A percentile compares a stretch with the other conserved stretches of the same genome.
Conservation (phyloP, 1,284 basidiomycete genomes). For the Austroboletus novae-zelandiae region DNA sequence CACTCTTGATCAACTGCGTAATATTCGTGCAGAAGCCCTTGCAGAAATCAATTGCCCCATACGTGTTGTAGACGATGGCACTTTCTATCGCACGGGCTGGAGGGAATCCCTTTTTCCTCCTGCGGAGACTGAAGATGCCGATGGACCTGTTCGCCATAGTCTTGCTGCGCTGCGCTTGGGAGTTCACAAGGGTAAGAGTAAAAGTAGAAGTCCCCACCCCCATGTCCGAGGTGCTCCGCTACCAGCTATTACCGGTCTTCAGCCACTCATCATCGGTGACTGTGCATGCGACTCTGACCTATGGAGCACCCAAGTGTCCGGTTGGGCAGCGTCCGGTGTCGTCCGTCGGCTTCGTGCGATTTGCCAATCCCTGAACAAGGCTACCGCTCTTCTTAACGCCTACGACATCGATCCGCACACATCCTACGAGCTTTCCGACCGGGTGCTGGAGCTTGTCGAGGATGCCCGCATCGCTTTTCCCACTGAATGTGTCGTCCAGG, state of each 20-base stretch:
- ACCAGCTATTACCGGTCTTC: slow-evolving; percentile 36
- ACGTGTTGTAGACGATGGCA: slow-evolving; percentile 64
- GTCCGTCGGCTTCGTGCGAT: slow-evolving; percentile 67
- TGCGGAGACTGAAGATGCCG: slow-evolving; percentile 35
- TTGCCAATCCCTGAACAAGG: slow-evolving; percentile 62
- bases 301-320: slow-evolving; percentile 55
- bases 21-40: slow-evolving; percentile 53
- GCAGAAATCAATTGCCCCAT: slow-evolving; percentile 46
- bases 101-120: slow-evolving; percentile 45
- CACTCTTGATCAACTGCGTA: slow-evolving; percentile 58
- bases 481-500: slow-evolving; percentile 56
- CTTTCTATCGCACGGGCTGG: slow-evolving; percentile 64
- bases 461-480: slow-evolving; percentile 75
- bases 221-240: slow-evolving; percentile 28
- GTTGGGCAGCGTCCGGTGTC: slow-evolving; percentile 60
- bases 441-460: slow-evolving; percentile 65
- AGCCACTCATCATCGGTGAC: slow-evolving; percentile 74
- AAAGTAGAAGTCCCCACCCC: slow-evolving; percentile 30
- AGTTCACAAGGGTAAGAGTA: slow-evolving; percentile 27
- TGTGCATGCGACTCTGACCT: slow-evolving; percentile 61
- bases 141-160: slow-evolving; percentile 17
- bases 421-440: slow-evolving; percentile 62
- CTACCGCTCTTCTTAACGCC: slow-evolving; percentile 57
- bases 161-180: slow-evolving; percentile 23
- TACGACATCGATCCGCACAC: slow-evolving; percentile 66